Conservation (phyloP, 495 filamentous ascomycete genomes). For the Lasiosphaeria hispida region DNA sequence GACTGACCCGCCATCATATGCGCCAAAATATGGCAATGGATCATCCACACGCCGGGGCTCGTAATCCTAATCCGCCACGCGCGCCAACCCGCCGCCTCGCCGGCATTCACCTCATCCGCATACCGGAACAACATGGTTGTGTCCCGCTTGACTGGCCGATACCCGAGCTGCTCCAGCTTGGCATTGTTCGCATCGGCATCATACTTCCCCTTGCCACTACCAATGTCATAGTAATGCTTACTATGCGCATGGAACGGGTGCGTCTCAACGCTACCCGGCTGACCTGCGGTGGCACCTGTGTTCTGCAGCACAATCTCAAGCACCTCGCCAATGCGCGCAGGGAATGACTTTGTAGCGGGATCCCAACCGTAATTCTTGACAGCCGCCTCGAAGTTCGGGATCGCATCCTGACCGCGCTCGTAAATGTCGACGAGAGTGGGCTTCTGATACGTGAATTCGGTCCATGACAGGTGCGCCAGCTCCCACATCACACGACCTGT, state of each 20-base stretch:
- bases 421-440: conserved; percentile 60
- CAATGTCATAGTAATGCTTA: conserved; percentile 58
- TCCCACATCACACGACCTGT: conserved; percentile 24
- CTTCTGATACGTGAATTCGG: conserved; percentile 33
- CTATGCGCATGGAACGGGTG: conserved; percentile 64
- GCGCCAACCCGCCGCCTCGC: conserved; percentile 53
- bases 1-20: conserved; percentile 34
- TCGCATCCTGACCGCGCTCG: conserved; percentile 35
- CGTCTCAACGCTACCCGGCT: conserved; percentile 48
- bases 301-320: conserved; percentile 61
- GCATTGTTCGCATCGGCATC: conserved; percentile 51
- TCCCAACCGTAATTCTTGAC: conserved; percentile 53
- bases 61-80: conserved; percentile 55
- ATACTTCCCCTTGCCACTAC: conserved; percentile 55
- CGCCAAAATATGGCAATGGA: conserved; percentile 57
- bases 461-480: conserved; percentile 44
- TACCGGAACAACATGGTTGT: conserved; percentile 57
- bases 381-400: conserved; percentile 44
- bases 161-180: conserved; percentile 33
- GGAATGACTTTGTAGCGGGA: conserved; percentile 47
- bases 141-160: conserved; percentile 49
- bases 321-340: conserved; percentile 56
- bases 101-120: conserved; percentile 28
- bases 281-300: conserved; percentile 34
- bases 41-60: conserved; percentile 59